Conservation (phyloP, 345 rosid genomes). For the Corymbia maculata region DNA sequence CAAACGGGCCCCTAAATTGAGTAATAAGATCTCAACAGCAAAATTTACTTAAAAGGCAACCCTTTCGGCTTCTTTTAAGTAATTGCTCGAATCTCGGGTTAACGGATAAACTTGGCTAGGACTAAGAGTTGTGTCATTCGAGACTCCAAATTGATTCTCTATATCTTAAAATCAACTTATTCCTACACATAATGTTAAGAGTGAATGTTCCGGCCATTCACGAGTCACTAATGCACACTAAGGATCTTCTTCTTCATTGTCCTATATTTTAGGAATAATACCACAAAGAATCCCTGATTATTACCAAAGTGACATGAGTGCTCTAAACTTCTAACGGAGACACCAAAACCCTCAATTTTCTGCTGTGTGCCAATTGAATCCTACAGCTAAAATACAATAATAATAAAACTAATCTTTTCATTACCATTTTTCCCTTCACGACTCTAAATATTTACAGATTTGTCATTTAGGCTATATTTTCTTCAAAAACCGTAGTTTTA, state of each 20-base stretch:
- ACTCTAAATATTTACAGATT: background rate
- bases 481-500: background rate
- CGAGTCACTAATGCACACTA: background rate
- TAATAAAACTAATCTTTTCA: background rate
- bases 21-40: background rate
- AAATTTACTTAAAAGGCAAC: background rate
- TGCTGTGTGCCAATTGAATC: background rate
- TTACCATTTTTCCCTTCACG: background rate
- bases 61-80: background rate
- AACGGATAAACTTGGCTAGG: background rate
- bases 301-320: background rate
- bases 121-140: background rate
- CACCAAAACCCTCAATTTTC: background rate
- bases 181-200: background rate
- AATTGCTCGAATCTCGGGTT: background rate
- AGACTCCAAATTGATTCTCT: background rate
- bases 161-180: background rate
- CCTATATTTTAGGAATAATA: background rate
- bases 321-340: background rate
- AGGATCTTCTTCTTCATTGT: background rate
- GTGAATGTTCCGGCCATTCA: background rate
- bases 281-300: background rate
- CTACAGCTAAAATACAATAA: background rate
- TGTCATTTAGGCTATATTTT: background rate
- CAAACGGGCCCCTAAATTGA: background rate